phyloP scores from a whole-genome alignment of 2,329 filamentous ascomycete species.

The Stemphylium beticola region DNA sequence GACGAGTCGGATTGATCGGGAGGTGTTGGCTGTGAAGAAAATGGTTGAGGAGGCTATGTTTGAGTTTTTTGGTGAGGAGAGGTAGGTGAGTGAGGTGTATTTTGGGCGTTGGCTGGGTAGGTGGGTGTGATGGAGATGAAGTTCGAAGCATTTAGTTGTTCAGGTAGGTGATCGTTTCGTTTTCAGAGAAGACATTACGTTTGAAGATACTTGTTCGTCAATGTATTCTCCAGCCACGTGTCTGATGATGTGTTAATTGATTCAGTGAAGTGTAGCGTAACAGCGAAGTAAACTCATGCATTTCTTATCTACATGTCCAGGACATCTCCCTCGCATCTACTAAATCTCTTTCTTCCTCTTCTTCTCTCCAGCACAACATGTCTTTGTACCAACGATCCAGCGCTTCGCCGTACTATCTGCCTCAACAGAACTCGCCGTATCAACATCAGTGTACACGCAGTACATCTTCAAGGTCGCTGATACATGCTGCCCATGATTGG shows the following conservation, averaged over 20 bases:
- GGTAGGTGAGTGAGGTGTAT: too few species aligned
- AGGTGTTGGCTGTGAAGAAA: background rate
- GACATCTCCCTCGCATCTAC: background rate
- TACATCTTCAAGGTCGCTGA: background rate
- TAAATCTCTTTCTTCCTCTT: background rate
- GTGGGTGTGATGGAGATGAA: background rate
- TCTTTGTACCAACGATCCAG: background rate
- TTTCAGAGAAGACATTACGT: too few species aligned
- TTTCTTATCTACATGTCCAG: background rate
- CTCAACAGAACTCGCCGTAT: background rate
- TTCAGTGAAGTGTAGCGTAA: too few species aligned
- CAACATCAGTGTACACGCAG: background rate
- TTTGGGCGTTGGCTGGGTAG: background rate
- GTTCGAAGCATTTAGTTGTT: too few species aligned
- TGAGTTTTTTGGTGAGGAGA: background rate
- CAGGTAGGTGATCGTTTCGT: too few species aligned
- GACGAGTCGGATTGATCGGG: background rate
- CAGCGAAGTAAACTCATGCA: too few species aligned
- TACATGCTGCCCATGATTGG: background rate
- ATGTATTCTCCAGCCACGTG: too few species aligned
- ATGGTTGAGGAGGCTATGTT: background rate
- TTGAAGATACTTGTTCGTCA: too few species aligned
- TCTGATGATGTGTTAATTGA: too few species aligned
- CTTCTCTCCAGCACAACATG: background rate
- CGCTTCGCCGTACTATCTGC: background rate